phyloP scores from a whole-genome alignment of 768 basidiomycete species.

The Russula ochroleuca region DNA sequence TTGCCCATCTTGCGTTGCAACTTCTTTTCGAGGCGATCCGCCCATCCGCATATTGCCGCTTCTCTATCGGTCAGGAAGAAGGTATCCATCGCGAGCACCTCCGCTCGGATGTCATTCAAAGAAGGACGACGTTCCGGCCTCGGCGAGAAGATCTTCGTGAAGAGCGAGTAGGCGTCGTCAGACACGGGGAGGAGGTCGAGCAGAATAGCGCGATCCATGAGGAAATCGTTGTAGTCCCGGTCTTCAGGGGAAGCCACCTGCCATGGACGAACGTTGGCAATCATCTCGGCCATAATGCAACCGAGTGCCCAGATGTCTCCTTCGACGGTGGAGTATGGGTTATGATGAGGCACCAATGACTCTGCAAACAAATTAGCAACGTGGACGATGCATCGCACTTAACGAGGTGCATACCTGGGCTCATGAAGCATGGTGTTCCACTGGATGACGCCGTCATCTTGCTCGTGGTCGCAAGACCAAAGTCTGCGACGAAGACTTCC shows the following conservation, averaged over 20 bases:
- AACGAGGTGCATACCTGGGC: constrained; percentile 8
- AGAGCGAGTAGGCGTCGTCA: constrained; percentile 40
- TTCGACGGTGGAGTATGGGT: constrained; percentile 6
- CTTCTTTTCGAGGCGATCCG: neutral
- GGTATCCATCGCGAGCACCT: constrained; percentile 51
- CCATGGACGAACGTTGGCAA: constrained; percentile 15
- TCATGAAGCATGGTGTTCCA: constrained; percentile 15
- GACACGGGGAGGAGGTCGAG: constrained; percentile 31
- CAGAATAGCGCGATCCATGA: constrained; percentile 1
- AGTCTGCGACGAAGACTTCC: constrained; percentile 13
- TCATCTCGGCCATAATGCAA: constrained; percentile 20
- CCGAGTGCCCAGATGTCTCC: constrained; percentile 24
- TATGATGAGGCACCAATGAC: constrained; percentile 3
- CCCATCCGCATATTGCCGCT: constrained; percentile 6
- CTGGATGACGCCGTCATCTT: constrained; percentile 4
- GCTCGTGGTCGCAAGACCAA: constrained; percentile 16
- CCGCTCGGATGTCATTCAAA: constrained; percentile 55
- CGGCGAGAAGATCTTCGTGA: constrained; percentile 57
- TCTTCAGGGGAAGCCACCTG: neutral
- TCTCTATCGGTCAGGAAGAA: constrained; percentile 59
- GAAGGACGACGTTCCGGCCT: constrained; percentile 59
- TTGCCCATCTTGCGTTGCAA: neutral
- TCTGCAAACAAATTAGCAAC: neutral
- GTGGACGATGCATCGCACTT: too few relatives aligned
- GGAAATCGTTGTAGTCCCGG: neutral